A percentile compares a stretch with the other conserved stretches of the same genome.
Conservation (phyloP, 805 yeast genomes). For the Ogataea naganishii region DNA sequence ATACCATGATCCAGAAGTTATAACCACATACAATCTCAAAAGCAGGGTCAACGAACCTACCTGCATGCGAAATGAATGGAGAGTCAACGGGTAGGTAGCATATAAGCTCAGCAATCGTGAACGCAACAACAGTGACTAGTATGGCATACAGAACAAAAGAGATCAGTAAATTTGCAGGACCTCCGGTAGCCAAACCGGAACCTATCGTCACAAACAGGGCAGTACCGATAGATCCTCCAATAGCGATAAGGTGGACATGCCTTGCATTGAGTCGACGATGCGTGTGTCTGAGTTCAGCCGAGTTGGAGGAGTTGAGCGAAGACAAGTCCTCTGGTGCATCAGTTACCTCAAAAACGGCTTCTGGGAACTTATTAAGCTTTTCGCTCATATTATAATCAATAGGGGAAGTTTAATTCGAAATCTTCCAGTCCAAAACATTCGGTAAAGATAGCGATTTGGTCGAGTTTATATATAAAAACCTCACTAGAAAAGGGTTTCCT, state of each 20-base stretch:
- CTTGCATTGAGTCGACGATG: conserved; percentile 53
- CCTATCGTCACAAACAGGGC: conserved; percentile 73
- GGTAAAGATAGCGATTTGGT: too few species aligned
- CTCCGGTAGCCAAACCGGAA: conserved; percentile 52
- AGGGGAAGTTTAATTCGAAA: too few species aligned
- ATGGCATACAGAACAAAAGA: conserved; percentile 63
- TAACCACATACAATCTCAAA: conserved; percentile 70
- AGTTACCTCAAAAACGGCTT: too few species aligned
- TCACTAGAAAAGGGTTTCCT: too few species aligned
- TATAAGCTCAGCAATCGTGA: conserved; percentile 72
- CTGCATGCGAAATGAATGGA: conserved; percentile 68
- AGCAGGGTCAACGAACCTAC: conserved; percentile 69
- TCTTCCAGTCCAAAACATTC: too few species aligned
- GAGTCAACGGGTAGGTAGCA: conserved; percentile 69
- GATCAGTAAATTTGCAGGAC: conserved; percentile 60
- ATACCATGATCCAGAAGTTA: conserved; percentile 71
- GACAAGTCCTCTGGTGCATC: too few species aligned
- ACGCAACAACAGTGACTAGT: conserved; percentile 58
- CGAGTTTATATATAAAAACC: too few species aligned
- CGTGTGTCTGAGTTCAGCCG: too few species aligned
- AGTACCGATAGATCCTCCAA: conserved; percentile 79
- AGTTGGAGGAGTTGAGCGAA: too few species aligned
- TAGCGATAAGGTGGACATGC: conserved; percentile 71
- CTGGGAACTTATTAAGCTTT: too few species aligned
- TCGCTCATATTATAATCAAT: too few species aligned